Evolutionary conservation across 345 rosid species (phyloP), one percentile per base, ranked within the genome.

Genomic region (Eucalyptus virginea): DNA sequence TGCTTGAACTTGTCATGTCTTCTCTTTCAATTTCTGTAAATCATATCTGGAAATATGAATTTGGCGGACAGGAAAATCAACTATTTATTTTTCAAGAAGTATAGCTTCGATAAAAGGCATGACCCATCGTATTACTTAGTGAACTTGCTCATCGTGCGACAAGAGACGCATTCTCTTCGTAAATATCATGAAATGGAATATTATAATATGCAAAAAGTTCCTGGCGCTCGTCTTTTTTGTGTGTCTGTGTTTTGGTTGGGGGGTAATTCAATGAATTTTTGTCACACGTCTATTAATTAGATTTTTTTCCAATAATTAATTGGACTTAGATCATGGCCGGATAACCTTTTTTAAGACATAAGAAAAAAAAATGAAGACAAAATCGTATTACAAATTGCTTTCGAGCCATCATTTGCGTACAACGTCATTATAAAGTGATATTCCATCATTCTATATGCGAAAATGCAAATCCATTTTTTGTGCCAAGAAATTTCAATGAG

Each of bases 171-270:
- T 60, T 60, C n/a, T 60, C 12, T 56, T 56, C 13, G 13, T 56
- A 2, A 56, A 24, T 56, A 62, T 62, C 3, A 62, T 13, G 69
- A 62, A 30, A 62, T 62, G 69, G 34, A 62, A 13, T 30, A 2
- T 62, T 62, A 62, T 30, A 62, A 62, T 30, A 30, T 28, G 15
- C 34, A 62, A 28, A n/a, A 16, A 32, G 72, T 67, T 65, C 80
- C 80, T 4, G 11, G 18, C n/a, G n/a, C n/a, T n/a, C n/a, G n/a
- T n/a, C n/a, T n/a, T n/a, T n/a, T n/a, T n/a, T n/a, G n/a, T n/a
- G n/a, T n/a, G n/a, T n/a, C n/a, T n/a, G n/a, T n/a, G n/a, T n/a
- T 28, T 3, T 4, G 23, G 56, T 21, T 5, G 0, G 23, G 23
- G 21, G 11, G 2, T 7, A n/a, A 65, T 67, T n/a, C 40, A 67